These are phyloP conservation scores for Zygosaccharomyces pseudorouxii DNA, from an alignment of 805 yeast species.

Conservation along the genomic window DNA sequence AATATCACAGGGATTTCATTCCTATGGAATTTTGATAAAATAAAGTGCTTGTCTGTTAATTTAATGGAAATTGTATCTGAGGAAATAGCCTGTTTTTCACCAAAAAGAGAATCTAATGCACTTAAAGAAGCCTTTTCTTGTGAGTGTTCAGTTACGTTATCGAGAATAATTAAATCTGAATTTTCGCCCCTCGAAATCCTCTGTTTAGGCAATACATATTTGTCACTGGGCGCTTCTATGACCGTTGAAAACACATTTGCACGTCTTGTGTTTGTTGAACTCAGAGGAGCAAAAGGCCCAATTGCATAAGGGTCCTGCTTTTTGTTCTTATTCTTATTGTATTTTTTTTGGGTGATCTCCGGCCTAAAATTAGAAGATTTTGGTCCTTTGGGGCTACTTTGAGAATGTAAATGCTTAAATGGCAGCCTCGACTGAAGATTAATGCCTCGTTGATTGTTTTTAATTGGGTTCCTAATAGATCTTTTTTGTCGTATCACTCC, in stretches of 20 bases:
- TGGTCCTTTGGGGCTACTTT: neutral
- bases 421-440: neutral
- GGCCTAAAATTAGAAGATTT: neutral
- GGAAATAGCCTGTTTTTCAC: constrained; percentile 11
- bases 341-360: neutral
- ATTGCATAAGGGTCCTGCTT: neutral
- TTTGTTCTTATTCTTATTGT: neutral
- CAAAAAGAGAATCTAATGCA: constrained; percentile 16
- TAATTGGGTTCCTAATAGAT: neutral
- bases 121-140: neutral
- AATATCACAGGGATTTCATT: constrained; percentile 8
- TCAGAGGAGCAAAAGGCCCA: neutral
- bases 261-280: constrained; percentile 10
- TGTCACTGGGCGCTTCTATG: constrained; percentile 25
- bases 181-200: neutral
- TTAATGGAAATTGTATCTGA: constrained; percentile 20
- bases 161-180: neutral
- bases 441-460: neutral
- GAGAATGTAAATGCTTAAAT: neutral
- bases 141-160: neutral
- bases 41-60: constrained; percentile 14
- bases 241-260: constrained; percentile 26
- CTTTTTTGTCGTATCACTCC: neutral
- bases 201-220: constrained; percentile 13
- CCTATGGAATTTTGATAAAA: constrained; percentile 20